Evolutionary conservation across 352 stramenopile species (phyloP), one percentile per base, ranked within the genome.

Genomic region (Phytophthora tentaculata): DNA sequence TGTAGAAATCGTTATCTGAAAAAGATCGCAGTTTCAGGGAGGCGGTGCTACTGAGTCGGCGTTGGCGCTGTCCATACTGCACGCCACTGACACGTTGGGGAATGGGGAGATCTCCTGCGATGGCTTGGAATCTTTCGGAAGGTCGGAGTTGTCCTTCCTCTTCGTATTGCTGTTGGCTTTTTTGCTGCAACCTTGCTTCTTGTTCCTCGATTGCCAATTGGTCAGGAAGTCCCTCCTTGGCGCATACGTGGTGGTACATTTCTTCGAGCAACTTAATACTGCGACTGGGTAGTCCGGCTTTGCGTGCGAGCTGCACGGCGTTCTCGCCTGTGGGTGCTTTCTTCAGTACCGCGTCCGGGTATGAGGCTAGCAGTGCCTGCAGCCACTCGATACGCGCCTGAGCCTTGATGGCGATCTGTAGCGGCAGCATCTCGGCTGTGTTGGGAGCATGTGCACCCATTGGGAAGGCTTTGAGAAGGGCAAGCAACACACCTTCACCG

Each of bases 391-490:
- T 91, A 52, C 89, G 90, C 44, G 84, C 86, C 59, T 96, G 84
- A 7, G 86, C 86, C 67, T 95, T 94, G 72, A 95, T 93, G 14
- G 88, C 88, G 61, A 96, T 96, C 74, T 96, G 88, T 39, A 96
- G 73, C 49, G 88, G 88, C 22, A 96, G 65, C 84, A 94, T 92
- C 73, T 92, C 88, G 57, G 85, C 88, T 47, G 84, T 93, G 69
- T 96, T 96, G 28, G 74, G 69, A 9, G 79, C 65, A 26, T 80
- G 81, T 43, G 86, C 86, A 19, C 86, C 88, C 12, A 80, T 67
- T 23, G 88, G 88, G 53, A 79, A 92, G 24, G 88, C 86, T 71
- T 96, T 95, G 53, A 95, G 77, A 47, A 96, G 67, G 20, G 83
- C 76, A 63, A 95, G 77, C 24, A 96, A 75, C 62, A 95, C 81